Conservation (phyloP, 345 rosid species). For the sweet orange (Citrus sinensis) region DNA sequence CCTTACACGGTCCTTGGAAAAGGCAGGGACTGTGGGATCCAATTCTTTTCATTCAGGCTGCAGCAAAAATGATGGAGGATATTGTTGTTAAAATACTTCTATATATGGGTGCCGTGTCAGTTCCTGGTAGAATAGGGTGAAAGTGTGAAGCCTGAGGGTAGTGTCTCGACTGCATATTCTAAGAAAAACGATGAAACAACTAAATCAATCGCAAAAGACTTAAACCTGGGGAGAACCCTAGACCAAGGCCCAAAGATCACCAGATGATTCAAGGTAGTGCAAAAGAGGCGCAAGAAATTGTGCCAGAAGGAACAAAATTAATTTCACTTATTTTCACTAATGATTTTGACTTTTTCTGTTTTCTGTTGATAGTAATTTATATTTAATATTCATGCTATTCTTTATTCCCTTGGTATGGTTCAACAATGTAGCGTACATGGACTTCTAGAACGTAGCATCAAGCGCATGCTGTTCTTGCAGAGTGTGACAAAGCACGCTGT, state of each 20-base stretch:
- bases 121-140: constrained; percentile 78
- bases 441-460: constrained; percentile 84
- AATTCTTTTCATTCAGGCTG: constrained; percentile 38
- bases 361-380: neutral
- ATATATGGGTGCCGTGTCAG: constrained; percentile 70
- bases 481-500: constrained; percentile 89
- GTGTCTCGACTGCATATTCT: constrained; percentile 56
- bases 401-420: constrained; percentile 17
- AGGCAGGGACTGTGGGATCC: constrained; percentile 38
- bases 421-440: constrained; percentile 98
- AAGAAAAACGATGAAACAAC: constrained; percentile 57
- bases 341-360: neutral
- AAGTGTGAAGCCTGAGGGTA: constrained; percentile 42
- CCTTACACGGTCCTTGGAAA: constrained; percentile 34
- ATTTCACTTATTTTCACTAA: constrained; percentile 11
- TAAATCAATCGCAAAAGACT: constrained; percentile 76
- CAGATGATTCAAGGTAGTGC: constrained; percentile 99
- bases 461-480: constrained; percentile 98
- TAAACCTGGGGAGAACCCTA: constrained; percentile 79
- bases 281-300: constrained; percentile 92
- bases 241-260: constrained; percentile 97
- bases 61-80: constrained; percentile 40
- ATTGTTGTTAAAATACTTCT: constrained; percentile 48
- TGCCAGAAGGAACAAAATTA: constrained; percentile 96
- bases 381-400: constrained; percentile 7